Evolutionary conservation across 257 asterid species (phyloP).

Genomic region (Capsicum chinense): DNA sequence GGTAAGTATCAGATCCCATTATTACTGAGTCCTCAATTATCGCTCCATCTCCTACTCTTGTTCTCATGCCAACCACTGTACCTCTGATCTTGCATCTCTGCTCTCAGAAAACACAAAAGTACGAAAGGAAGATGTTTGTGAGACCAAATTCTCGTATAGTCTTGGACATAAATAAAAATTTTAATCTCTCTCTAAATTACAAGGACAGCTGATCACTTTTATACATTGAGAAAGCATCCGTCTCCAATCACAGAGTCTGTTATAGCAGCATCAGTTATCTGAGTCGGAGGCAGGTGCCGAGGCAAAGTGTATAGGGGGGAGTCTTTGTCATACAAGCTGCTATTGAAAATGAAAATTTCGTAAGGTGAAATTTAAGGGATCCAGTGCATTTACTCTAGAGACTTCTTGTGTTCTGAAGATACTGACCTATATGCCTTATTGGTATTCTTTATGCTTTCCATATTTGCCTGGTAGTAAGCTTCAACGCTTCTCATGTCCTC

Average conservation of each 20-base stretch:
- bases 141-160: not conserved
- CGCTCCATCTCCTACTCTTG: constrained; percentile 66
- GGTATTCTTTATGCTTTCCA: constrained; percentile 59
- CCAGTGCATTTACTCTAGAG: constrained; percentile 22
- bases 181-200: not conserved
- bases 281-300: constrained; percentile 88
- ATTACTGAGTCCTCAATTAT: constrained; percentile 76
- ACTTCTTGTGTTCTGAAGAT: constrained; percentile 11
- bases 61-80: constrained; percentile 76
- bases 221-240: constrained; percentile 81
- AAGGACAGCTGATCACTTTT: constrained; percentile 28
- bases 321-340: constrained; percentile 67
- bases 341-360: constrained; percentile 18
- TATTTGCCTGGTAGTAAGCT: constrained; percentile 76
- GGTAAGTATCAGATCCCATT: constrained; percentile 75
- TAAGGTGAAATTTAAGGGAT: constrained; percentile 24
- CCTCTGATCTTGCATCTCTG: constrained; percentile 84
- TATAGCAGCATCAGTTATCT: constrained; percentile 67
- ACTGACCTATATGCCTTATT: constrained; percentile 57
- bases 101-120: constrained; percentile 23
- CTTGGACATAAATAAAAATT: not conserved
- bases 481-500: constrained; percentile 82
- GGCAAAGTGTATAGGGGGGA: constrained; percentile 82
- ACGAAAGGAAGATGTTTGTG: not conserved
- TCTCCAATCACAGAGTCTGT: constrained; percentile 76